Base-by-base conservation (phyloP, 163 green algal genomes). In the Trebouxiophyceae sp. region DNA sequence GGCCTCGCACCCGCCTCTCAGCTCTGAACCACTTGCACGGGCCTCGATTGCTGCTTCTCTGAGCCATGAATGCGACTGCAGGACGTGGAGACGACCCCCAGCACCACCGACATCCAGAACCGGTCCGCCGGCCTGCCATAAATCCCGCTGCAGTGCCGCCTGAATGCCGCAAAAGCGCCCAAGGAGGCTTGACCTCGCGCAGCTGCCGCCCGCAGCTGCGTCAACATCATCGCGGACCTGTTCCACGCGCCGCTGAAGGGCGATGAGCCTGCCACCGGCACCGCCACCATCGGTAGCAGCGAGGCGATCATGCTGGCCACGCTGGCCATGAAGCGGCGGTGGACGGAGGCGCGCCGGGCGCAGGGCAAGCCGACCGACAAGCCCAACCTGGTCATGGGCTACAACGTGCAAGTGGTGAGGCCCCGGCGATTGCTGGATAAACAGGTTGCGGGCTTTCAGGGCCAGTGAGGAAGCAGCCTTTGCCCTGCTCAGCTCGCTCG, bases 221-320 rank as follows among this genome's bases (percentile, higher is more conserved):
- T 87, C 2, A 26, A 58, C 3, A 91, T 91, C 71, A 69, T 92
- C 54, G 79, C 81, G 27, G 62, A 82, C 32, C 71, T 92, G 64
- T 89, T 68, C 62, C 77, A 91, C 66, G 77, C 74, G 20, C 60
- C 19, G 12, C 27, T 50, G 16, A 5, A 33, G 29, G 33, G 56
- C 16, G 46, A 19, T 5, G 46, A 78, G 54, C 65, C 78, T 20
- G 33, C 73, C 2, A 67, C 82, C n/a, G 86, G 86, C 55, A 79
- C 76, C 5, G 75, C 62, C 54, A 84, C 75, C 44, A 70, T 89
- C 28, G 86, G 86, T 22, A 81, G 68, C 65, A 84, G 68, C 45
- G 86, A 93, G 74, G 84, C 82, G 19, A 87, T 91, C 66, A 81
- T 90, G 84, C 79, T 91, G 61, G 78, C 65, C 27, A 74, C 74